Conservation (phyloP, 805 yeast species). For the Spathaspora hagerdaliae region DNA sequence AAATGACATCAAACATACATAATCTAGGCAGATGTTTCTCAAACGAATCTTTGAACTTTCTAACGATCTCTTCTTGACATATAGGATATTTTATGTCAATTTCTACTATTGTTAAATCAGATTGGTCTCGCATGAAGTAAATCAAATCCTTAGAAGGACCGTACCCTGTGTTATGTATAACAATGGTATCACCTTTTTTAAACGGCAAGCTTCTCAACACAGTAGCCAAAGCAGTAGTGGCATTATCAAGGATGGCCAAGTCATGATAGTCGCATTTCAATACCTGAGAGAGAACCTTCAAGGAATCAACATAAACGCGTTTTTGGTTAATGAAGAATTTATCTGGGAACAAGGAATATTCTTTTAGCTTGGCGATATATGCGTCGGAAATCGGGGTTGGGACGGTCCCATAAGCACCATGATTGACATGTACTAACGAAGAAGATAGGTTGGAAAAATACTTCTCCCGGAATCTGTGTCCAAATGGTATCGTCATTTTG, state of each 20-base stretch:
- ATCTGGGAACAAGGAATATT: not conserved
- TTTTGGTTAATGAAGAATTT: not conserved
- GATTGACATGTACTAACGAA: not conserved
- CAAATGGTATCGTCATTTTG: too few species aligned
- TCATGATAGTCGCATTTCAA: constrained; percentile 44
- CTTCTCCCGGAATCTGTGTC: not conserved
- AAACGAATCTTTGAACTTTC: constrained; percentile 17
- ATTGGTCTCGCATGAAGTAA: constrained; percentile 29
- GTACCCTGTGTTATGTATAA: constrained; percentile 48
- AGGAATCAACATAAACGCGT: constrained; percentile 22
- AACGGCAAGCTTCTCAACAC: constrained; percentile 54
- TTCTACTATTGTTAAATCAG: constrained; percentile 27
- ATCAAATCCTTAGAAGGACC: constrained; percentile 53
- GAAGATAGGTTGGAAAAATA: not conserved
- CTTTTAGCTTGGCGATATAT: not conserved
- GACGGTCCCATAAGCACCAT: not conserved
- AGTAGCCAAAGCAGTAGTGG: constrained; percentile 57
- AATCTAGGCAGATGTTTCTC: constrained; percentile 24
- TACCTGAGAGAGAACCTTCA: constrained; percentile 33
- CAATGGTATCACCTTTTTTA: constrained; percentile 46
- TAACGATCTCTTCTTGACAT: constrained; percentile 29
- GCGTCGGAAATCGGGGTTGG: not conserved
- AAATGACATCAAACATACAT: constrained; percentile 53
- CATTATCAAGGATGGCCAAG: constrained; percentile 54
- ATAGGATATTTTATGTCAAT: constrained; percentile 43